These are phyloP conservation scores for Hyaloscypha bicolor DNA, from an alignment of 495 filamentous ascomycete genomes.

Conservation along the genomic window DNA sequence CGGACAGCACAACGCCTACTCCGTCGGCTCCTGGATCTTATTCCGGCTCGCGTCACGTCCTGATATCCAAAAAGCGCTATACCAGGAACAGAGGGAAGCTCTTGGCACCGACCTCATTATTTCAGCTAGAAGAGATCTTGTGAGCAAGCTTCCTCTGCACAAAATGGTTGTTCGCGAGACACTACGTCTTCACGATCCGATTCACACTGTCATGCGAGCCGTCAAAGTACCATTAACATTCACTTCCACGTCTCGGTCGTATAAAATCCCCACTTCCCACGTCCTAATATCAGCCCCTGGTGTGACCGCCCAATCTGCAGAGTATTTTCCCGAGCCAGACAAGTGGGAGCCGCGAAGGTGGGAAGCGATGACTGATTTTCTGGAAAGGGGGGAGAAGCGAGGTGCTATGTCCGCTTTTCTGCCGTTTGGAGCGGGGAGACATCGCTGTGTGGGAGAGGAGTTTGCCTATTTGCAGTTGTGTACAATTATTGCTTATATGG, in stretches of 20 bases:
- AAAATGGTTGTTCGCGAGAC: conserved; percentile 34
- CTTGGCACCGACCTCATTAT: conserved; percentile 64
- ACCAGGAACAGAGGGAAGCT: conserved; percentile 66
- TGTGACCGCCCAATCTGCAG: conserved; percentile 64
- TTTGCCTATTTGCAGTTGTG: conserved; percentile 92
- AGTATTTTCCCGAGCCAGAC: conserved; percentile 78
- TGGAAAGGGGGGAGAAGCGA: conserved; percentile 89
- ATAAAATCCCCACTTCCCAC: conserved; percentile 66
- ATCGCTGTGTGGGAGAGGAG: conserved; percentile 94
- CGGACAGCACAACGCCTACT: conserved; percentile 76
- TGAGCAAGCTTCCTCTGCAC: conserved; percentile 69
- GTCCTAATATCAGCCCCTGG: conserved; percentile 80
- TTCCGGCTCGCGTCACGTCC: conserved; percentile 74
- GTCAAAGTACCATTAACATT: conserved; percentile 72
- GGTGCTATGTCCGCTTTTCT: conserved; percentile 77
- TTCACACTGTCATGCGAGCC: conserved; percentile 82
- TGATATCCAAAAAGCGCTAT: conserved; percentile 70
- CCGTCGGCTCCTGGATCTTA: conserved; percentile 78
- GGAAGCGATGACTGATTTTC: conserved; percentile 82
- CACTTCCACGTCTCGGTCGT: conserved; percentile 32
- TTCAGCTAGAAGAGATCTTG: conserved; percentile 64
- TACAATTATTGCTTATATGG: conserved; percentile 75
- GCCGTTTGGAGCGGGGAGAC: conserved; percentile 89
- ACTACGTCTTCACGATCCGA: conserved; percentile 45
- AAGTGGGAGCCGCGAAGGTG: conserved; percentile 88